A percentile compares a stretch with the other conserved stretches of the same genome.
Evolutionary conservation across 805 yeast species (phyloP).

Genomic region (Starmerella stellata): DNA sequence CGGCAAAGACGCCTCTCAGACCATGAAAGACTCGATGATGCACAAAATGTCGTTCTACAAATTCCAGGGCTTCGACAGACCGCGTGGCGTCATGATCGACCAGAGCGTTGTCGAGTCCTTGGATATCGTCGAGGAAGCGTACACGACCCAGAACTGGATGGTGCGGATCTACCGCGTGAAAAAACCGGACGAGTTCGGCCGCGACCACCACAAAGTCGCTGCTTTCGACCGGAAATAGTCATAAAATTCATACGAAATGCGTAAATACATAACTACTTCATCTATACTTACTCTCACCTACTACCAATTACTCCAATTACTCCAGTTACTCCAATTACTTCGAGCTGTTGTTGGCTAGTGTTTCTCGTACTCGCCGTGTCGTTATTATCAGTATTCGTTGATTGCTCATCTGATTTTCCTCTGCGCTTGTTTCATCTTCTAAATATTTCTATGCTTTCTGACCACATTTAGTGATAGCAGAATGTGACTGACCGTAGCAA

Average conservation of each 20-base stretch:
- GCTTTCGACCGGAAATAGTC: slow-evolving; percentile 4
- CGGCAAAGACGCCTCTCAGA: slow-evolving; percentile 58
- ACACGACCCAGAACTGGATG: slow-evolving; percentile 90
- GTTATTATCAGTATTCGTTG: too few relatives aligned
- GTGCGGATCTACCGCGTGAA: slow-evolving; percentile 87
- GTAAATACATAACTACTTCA: too few relatives aligned
- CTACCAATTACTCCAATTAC: too few relatives aligned
- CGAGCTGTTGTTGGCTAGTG: too few relatives aligned
- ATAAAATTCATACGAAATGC: neutral
- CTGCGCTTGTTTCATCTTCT: too few relatives aligned
- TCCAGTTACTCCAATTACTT: too few relatives aligned
- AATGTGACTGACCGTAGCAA: too few relatives aligned
- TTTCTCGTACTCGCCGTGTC: too few relatives aligned
- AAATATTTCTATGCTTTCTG: too few relatives aligned
- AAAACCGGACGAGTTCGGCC: slow-evolving; percentile 70
- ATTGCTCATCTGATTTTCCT: too few relatives aligned
- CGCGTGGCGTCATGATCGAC: slow-evolving; percentile 64
- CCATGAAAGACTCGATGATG: slow-evolving; percentile 81
- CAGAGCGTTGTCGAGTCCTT: slow-evolving; percentile 32
- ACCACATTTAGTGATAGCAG: too few relatives aligned
- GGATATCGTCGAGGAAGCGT: slow-evolving; percentile 78
- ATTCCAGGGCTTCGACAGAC: slow-evolving; percentile 63
- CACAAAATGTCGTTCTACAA: slow-evolving; percentile 88
- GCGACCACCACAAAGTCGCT: slow-evolving; percentile 28
- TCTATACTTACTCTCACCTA: too few relatives aligned